Base-by-base conservation (phyloP, 306 rosid genomes). In the Vigna unguiculata region DNA sequence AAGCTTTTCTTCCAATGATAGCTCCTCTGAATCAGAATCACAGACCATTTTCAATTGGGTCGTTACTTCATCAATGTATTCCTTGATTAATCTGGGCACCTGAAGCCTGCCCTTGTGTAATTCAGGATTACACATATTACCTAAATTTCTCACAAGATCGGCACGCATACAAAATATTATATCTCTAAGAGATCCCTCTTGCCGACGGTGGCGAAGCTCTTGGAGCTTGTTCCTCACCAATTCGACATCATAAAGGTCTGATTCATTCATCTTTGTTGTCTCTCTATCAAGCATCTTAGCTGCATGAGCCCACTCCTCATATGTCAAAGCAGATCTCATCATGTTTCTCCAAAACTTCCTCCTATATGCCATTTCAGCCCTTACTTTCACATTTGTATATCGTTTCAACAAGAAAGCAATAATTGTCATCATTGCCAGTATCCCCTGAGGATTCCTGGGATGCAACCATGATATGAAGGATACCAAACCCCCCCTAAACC, bases 271-370 rank as follows among this genome's bases (percentile, higher is more conserved):
- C 83, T 75, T 95, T 5, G 91, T 91, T 64, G 99, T 88, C 84
- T 88, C 93, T 38, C 88, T 92, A 80, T 95, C 97, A 81, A 95
- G 96, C 99, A 95, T 95, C 88, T 87, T 95, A 71, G 99, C 99
- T 65, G 92, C 99, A 87, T 95, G 96, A 82, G 97, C 96, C 99
- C 99, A 95, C 80, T 95, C 99, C 88, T 95, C 99, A 54, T 95
- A 92, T 25, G 92, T 87, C 90, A 92, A 83, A 5, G 99, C 99
- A 72, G 90, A 19, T 81, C 92, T 88, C 97, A 95, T 95, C 97
- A 95, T 85, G 40, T 95, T 95, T 80, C 92, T 88, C 99, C 99
- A 95, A 71, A 95, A 92, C 24, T 92, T 92, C 78, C 99, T 89
- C 81, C 97, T 86, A 49, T 92, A 95, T 3, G 93, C 97, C 97